Percentiles rank a stretch among this genome's conserved stretches.
Conservation (phyloP, 1,139 yeast genomes). For the Blastobotrys ciferrii region DNA sequence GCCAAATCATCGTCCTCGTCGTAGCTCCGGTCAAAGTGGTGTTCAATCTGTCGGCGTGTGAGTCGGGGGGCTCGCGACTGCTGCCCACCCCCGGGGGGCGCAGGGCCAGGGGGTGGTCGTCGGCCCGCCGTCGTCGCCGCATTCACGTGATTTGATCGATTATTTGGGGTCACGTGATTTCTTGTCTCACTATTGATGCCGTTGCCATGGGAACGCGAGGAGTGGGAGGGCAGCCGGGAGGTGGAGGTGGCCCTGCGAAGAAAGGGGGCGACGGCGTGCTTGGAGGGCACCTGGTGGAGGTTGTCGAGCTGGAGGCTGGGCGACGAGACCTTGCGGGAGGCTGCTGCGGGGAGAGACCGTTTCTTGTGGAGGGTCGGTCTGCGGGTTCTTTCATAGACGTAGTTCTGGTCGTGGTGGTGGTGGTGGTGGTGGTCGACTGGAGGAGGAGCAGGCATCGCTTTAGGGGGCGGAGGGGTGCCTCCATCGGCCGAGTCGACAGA, state of each 20-base stretch:
- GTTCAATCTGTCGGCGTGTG: slow-evolving; percentile 36
- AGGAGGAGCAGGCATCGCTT: not conserved
- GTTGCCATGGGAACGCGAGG: slow-evolving; percentile 3
- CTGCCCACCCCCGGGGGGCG: no score
- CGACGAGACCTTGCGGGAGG: slow-evolving; percentile 1
- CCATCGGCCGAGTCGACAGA: slow-evolving; percentile 10
- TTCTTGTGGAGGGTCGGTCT: slow-evolving; percentile 14
- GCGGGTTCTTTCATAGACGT: not conserved
- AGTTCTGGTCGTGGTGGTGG: not conserved
- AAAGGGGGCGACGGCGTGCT: slow-evolving; percentile 8
- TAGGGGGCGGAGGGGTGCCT: not conserved
- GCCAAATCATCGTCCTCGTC: slow-evolving; percentile 55
- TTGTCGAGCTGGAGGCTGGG: slow-evolving; percentile 12
- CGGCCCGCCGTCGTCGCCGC: no score
- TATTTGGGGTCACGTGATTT: slow-evolving; percentile 7
- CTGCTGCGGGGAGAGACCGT: slow-evolving; percentile 4
- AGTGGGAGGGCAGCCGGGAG: slow-evolving; percentile 10
- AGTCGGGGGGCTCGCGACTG: slow-evolving; percentile 17
- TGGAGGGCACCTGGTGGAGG: slow-evolving; percentile 5
- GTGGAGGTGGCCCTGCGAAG: slow-evolving; percentile 18
- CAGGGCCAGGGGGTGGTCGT: no score
- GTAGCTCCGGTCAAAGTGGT: slow-evolving; percentile 32
- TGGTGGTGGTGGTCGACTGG: slow-evolving; percentile 10
- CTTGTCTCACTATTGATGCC: no score
- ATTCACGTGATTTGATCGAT: no score